Percentiles rank a stretch among this genome's conserved stretches.
Evolutionary conservation across 1,139 yeast genomes (phyloP).

Genomic region (Scheffersomyces illinoinensis): DNA sequence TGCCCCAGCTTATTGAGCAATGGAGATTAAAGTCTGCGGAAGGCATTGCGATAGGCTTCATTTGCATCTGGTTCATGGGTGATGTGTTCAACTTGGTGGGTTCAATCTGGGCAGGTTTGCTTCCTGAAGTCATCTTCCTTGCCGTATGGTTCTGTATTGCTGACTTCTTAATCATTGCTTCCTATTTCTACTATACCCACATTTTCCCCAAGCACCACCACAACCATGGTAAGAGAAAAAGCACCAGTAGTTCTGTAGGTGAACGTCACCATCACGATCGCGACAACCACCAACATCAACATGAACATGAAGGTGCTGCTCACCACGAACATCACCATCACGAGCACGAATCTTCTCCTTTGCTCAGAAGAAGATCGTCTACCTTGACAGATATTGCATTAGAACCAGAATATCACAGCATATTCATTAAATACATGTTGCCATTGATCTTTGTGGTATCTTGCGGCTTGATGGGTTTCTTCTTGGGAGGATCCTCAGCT

Average conservation of each 20-base stretch:
- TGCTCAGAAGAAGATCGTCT: slow-evolving; percentile 44
- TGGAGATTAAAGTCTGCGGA: slow-evolving; percentile 79
- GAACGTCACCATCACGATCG: slow-evolving; percentile 4
- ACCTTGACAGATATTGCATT: slow-evolving; percentile 46
- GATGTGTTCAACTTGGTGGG: slow-evolving; percentile 71
- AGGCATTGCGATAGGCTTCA: slow-evolving; percentile 72
- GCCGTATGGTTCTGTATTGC: slow-evolving; percentile 79
- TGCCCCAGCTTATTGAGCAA: slow-evolving; percentile 82
- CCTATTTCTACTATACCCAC: slow-evolving; percentile 58
- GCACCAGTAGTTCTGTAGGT: slow-evolving; percentile 2
- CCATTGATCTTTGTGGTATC: slow-evolving; percentile 66
- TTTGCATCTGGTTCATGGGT: slow-evolving; percentile 72
- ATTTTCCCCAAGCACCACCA: slow-evolving; percentile 41
- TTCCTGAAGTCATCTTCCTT: slow-evolving; percentile 68
- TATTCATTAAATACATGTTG: slow-evolving; percentile 52
- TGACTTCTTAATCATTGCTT: slow-evolving; percentile 59
- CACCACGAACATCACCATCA: slow-evolving; percentile 1
- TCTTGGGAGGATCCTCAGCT: slow-evolving; percentile 41
- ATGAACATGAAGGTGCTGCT: slow-evolving; percentile 7
- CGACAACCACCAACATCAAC: slow-evolving; percentile 10
- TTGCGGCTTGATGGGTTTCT: slow-evolving; percentile 67
- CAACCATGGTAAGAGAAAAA: slow-evolving; percentile 7
- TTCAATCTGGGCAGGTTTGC: slow-evolving; percentile 66
- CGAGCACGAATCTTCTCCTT: slow-evolving; percentile 14
- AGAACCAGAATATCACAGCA: slow-evolving; percentile 44